Conservation (phyloP, 805 yeast species). For the Kazachstania taianensis region DNA sequence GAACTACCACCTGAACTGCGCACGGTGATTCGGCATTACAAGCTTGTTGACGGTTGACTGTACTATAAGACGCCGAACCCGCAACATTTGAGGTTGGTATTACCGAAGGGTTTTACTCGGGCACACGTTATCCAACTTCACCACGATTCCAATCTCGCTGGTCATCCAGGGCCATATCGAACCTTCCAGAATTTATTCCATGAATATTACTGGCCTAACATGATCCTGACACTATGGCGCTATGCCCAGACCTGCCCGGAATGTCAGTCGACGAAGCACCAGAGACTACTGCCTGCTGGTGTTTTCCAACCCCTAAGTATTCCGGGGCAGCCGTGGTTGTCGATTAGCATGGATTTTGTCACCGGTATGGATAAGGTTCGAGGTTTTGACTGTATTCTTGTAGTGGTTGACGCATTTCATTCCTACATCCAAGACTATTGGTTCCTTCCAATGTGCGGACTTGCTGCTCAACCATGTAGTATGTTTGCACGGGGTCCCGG, state of each 20-base stretch:
- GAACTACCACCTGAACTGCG: background rate
- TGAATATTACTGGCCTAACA: slow-evolving; percentile 2
- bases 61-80: background rate
- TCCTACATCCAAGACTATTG: background rate
- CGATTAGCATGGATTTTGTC: slow-evolving; percentile 1
- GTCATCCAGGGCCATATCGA: slow-evolving; percentile 1
- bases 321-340: slow-evolving; percentile 1
- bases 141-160: slow-evolving; percentile 1
- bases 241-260: background rate
- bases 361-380: background rate
- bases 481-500: slow-evolving; percentile 1
- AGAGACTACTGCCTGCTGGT: background rate
- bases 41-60: background rate
- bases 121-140: background rate
- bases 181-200: background rate
- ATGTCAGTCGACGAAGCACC: slow-evolving; percentile 1
- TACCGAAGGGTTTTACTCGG: background rate
- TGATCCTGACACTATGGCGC: background rate
- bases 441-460: background rate
- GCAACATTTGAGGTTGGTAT: background rate
- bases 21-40: background rate
- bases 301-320: background rate
- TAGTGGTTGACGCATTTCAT: slow-evolving; percentile 1
- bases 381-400: background rate
- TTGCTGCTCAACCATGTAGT: background rate